phyloP scores from a whole-genome alignment of 2,329 filamentous ascomycete species.

The Teratosphaeria viscida region DNA sequence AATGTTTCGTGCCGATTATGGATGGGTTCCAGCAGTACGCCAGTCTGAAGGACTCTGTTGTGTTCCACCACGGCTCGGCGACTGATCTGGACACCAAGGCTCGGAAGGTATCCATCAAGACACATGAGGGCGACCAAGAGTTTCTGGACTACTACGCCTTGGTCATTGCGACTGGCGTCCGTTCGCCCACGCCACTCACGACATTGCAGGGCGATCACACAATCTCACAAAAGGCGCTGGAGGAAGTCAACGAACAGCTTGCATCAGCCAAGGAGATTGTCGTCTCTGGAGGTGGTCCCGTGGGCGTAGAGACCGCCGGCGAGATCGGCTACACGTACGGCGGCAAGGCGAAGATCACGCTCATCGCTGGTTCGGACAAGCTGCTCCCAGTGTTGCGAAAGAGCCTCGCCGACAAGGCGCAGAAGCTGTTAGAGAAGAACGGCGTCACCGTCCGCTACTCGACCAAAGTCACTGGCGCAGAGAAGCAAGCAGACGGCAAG shows the following conservation, averaged over 20 bases:
- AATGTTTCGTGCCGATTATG: conserved; percentile 41
- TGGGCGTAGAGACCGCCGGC: conserved; percentile 29
- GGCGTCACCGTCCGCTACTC: conserved; percentile 31
- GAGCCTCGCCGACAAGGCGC: conserved; percentile 32
- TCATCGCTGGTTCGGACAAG: conserved; percentile 32
- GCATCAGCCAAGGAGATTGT: conserved; percentile 27
- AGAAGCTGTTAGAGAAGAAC: conserved; percentile 35
- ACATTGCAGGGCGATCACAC: conserved; percentile 32
- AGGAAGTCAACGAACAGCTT: conserved; percentile 21
- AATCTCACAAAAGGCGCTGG: conserved; percentile 22
- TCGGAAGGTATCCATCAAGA: conserved; percentile 36
- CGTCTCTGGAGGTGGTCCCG: conserved; percentile 27
- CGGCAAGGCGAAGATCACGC: conserved; percentile 34
- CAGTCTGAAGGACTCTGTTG: conserved; percentile 22
- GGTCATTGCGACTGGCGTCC: conserved; percentile 46
- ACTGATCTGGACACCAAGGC: conserved; percentile 35
- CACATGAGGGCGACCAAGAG: conserved; percentile 20
- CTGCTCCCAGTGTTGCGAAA: conserved; percentile 34
- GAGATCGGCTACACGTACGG: conserved; percentile 27
- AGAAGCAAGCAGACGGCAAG: conserved; percentile 27
- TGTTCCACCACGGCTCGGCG: conserved; percentile 41
- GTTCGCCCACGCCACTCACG: conserved; percentile 34
- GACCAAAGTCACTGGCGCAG: conserved; percentile 13
- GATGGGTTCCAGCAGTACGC: conserved; percentile 43
- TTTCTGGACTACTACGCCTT: conserved; percentile 43